Evolutionary conservation across 202 grass and related monocot genomes (phyloP).

Genomic region (Saccharum hybrid): DNA sequence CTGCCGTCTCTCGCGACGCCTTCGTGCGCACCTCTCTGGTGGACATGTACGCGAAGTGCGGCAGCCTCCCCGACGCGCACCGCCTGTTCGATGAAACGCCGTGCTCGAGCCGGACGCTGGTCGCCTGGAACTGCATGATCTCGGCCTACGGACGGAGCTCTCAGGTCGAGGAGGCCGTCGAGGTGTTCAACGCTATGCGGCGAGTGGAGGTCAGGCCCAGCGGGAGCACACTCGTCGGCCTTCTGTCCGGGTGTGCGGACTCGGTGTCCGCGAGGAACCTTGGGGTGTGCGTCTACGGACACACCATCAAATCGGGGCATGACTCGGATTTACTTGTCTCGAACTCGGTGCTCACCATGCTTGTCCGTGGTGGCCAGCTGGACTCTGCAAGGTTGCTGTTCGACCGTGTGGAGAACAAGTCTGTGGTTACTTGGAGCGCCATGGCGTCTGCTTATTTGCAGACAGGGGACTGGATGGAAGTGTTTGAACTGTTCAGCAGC

Average conservation of each 20-base stretch:
- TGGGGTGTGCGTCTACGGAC: conserved; percentile 51
- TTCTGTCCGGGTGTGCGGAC: conserved; percentile 45
- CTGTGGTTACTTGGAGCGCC: conserved; percentile 62
- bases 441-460: conserved; percentile 55
- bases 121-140: conserved; percentile 66
- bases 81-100: conserved; percentile 65
- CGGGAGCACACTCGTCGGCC: conserved; percentile 44
- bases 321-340: conserved; percentile 40
- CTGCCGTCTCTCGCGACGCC: conserved; percentile 21
- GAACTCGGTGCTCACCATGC: conserved; percentile 63
- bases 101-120: conserved; percentile 34
- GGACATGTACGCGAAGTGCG: conserved; percentile 68
- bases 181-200: conserved; percentile 54
- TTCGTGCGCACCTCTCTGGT: conserved; percentile 64
- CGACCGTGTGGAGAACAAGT: conserved; percentile 49
- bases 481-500: conserved; percentile 54
- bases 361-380: conserved; percentile 34
- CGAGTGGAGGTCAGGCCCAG: conserved; percentile 24
- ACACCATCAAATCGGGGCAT: conserved; percentile 55
- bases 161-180: conserved; percentile 31
- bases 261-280: conserved; percentile 8
- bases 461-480: conserved; percentile 40
- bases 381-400: conserved; percentile 45
- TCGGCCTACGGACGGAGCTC: conserved; percentile 44
- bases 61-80: conserved; percentile 44